phyloP scores from a whole-genome alignment of 2,329 filamentous ascomycete species.

The Neopestalotiopsis sp. region DNA sequence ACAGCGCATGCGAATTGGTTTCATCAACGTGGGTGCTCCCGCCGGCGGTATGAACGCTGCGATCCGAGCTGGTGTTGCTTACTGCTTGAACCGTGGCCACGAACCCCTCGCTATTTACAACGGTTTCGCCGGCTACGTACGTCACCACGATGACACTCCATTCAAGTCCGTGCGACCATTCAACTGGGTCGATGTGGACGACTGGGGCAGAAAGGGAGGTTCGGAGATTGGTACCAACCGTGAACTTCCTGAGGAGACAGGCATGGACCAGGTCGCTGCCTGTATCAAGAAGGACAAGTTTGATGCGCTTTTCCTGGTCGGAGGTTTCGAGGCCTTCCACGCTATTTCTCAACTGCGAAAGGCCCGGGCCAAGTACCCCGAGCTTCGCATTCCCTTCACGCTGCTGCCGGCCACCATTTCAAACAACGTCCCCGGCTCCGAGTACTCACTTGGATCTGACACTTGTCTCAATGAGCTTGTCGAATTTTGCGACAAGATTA shows the following conservation, averaged over 20 bases:
- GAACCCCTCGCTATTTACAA: slow-evolving; percentile 94
- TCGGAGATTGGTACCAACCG: slow-evolving; percentile 99
- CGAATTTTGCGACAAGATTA: slow-evolving; percentile 95
- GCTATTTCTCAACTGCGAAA: slow-evolving; percentile 86
- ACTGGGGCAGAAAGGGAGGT: slow-evolving; percentile 94
- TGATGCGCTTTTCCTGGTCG: slow-evolving; percentile 89
- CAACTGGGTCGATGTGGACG: slow-evolving; percentile 91
- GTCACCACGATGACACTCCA: slow-evolving; percentile 86
- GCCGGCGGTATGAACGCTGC: slow-evolving; percentile 99
- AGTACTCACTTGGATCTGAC: slow-evolving; percentile 95
- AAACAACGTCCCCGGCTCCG: slow-evolving; percentile 97
- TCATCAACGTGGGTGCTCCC: slow-evolving; percentile 95
- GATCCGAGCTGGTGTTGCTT: slow-evolving; percentile 89
- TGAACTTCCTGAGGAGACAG: slow-evolving; percentile 83
- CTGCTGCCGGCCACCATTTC: slow-evolving; percentile 96
- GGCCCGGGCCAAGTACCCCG: slow-evolving; percentile 77
- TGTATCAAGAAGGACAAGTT: slow-evolving; percentile 88
- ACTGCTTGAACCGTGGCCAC: slow-evolving; percentile 91
- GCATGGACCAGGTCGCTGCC: slow-evolving; percentile 81
- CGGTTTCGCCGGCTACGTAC: slow-evolving; percentile 90
- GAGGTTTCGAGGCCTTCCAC: slow-evolving; percentile 96
- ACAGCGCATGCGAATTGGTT: slow-evolving; percentile 88
- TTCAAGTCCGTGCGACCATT: slow-evolving; percentile 84
- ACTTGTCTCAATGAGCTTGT: slow-evolving; percentile 96
- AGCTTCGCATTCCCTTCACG: slow-evolving; percentile 90